phyloP scores from a whole-genome alignment of 1,284 basidiomycete species.

The Moniliella sp. region DNA sequence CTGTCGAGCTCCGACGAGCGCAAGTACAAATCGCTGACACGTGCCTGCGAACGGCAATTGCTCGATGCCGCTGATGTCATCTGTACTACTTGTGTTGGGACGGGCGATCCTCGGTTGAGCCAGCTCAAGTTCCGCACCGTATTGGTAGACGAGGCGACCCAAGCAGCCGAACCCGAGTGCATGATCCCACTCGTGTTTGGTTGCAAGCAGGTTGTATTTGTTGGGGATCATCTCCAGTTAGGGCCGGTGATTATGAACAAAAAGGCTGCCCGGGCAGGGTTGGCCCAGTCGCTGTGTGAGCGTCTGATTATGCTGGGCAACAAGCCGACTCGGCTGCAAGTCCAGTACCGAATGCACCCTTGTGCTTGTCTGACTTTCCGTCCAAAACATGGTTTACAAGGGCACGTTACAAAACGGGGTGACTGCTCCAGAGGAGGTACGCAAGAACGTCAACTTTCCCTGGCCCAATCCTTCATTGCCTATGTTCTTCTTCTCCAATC shows the following conservation, averaged over 20 bases:
- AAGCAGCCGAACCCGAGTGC: slow-evolving; percentile 92
- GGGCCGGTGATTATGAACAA: slow-evolving; percentile 99
- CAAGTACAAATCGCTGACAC: slow-evolving; percentile 84
- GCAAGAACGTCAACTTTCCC: slow-evolving; percentile 94
- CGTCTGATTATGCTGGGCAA: slow-evolving; percentile 83
- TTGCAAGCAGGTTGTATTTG: slow-evolving; percentile 92
- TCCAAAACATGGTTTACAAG: slow-evolving; percentile 99
- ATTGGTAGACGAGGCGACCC: slow-evolving; percentile 92
- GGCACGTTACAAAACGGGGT: slow-evolving; percentile 96
- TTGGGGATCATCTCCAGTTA: slow-evolving; percentile 88
- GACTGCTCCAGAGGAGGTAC: slow-evolving; percentile 80
- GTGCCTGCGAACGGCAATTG: slow-evolving; percentile 92
- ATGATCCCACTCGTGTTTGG: slow-evolving; percentile 97
- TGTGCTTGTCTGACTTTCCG: slow-evolving; percentile 96
- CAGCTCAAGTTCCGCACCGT: slow-evolving; percentile 97
- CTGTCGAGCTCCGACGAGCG: slow-evolving; percentile 84
- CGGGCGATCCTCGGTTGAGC: slow-evolving; percentile 77
- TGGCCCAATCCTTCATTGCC: slow-evolving; percentile 95
- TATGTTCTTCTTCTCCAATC: slow-evolving; percentile 99
- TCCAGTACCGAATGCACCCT: slow-evolving; percentile 99
- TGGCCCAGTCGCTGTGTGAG: slow-evolving; percentile 92
- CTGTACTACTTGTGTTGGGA: slow-evolving; percentile 92
- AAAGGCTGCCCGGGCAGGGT: slow-evolving; percentile 86
- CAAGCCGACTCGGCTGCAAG: slow-evolving; percentile 86
- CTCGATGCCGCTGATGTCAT: slow-evolving; percentile 85